Percentiles rank a stretch among this genome's conserved stretches.
Conservation (phyloP, 345 rosid genomes). For the Aurinia saxatilis region DNA sequence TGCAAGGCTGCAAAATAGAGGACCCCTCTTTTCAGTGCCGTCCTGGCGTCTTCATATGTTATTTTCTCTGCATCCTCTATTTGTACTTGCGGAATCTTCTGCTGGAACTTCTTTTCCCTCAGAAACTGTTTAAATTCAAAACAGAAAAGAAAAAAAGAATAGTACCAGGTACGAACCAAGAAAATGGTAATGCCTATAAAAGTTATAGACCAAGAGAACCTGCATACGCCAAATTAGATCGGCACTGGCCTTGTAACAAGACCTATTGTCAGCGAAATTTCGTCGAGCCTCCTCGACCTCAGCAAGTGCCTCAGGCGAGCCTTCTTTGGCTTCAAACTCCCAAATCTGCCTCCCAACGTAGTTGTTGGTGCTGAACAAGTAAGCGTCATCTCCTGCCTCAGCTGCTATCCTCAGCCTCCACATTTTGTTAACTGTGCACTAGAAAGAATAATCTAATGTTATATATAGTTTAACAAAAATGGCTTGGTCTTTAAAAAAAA, state of each 20-base stretch:
- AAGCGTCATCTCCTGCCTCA: slow-evolving; percentile 15
- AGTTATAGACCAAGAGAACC: no score
- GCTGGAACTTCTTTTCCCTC: slow-evolving; percentile 19
- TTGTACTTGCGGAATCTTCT: slow-evolving; percentile 11
- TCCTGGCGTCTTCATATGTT: neutral
- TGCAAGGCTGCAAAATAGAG: slow-evolving; percentile 24
- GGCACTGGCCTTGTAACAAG: neutral
- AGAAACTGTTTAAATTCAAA: no score
- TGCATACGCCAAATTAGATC: slow-evolving; percentile 21
- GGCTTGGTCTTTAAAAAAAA: no score
- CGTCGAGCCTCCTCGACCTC: slow-evolving; percentile 31
- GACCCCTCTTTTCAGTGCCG: slow-evolving; percentile 21
- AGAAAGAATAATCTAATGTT: no score
- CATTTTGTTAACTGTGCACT: no score
- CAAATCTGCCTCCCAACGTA: slow-evolving; percentile 1
- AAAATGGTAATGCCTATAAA: no score
- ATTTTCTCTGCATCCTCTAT: slow-evolving; percentile 11
- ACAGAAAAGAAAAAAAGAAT: no score
- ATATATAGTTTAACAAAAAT: no score
- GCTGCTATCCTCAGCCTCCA: slow-evolving; percentile 7
- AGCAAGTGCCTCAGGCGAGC: slow-evolving; percentile 24
- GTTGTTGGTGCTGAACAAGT: slow-evolving; percentile 30
- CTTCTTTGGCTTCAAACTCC: slow-evolving; percentile 29
- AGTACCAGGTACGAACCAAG: no score
- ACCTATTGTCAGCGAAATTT: neutral